Percentiles rank a stretch among this genome's conserved stretches.
phyloP scores from a whole-genome alignment of 1,139 yeast species.

The Suhomyces yuchorum region DNA sequence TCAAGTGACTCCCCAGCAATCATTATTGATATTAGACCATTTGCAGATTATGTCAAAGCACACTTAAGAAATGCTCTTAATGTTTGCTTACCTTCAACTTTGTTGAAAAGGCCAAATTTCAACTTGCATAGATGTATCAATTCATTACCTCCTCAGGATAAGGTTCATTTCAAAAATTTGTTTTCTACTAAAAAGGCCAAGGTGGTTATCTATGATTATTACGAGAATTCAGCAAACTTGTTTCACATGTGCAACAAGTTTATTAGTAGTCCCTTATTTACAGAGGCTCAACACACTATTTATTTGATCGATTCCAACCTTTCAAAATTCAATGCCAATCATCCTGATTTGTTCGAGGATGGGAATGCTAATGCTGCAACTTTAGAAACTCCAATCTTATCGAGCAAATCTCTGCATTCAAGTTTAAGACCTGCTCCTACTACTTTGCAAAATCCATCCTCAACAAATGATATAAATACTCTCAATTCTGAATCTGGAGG shows the following conservation, averaged over 20 bases:
- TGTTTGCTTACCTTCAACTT: constrained; percentile 76
- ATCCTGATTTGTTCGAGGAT: constrained; percentile 23
- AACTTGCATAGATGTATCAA: constrained; percentile 57
- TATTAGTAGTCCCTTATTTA: constrained; percentile 28
- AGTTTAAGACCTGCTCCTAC: constrained; percentile 9
- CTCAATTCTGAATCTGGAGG: background rate
- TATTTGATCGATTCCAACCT: constrained; percentile 39
- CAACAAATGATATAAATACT: constrained; percentile 6
- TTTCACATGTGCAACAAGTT: constrained; percentile 55
- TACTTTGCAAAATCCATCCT: constrained; percentile 9
- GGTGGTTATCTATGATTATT: constrained; percentile 36
- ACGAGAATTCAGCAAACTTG: constrained; percentile 39
- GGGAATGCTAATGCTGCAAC: constrained; percentile 11
- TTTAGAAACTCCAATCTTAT: background rate
- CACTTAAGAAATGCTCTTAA: constrained; percentile 62
- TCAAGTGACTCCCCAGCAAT: constrained; percentile 25
- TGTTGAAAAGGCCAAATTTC: constrained; percentile 68
- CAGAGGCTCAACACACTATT: constrained; percentile 31
- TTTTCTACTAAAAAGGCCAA: constrained; percentile 13
- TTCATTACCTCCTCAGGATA: constrained; percentile 53
- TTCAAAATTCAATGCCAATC: constrained; percentile 26
- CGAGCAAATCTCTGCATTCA: constrained; percentile 1
- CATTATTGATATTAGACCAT: constrained; percentile 71
- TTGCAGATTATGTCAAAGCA: constrained; percentile 56
- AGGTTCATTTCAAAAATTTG: constrained; percentile 26